Conservation (phyloP, 352 stramenopile genomes). For the Pythium brachiatum region DNA sequence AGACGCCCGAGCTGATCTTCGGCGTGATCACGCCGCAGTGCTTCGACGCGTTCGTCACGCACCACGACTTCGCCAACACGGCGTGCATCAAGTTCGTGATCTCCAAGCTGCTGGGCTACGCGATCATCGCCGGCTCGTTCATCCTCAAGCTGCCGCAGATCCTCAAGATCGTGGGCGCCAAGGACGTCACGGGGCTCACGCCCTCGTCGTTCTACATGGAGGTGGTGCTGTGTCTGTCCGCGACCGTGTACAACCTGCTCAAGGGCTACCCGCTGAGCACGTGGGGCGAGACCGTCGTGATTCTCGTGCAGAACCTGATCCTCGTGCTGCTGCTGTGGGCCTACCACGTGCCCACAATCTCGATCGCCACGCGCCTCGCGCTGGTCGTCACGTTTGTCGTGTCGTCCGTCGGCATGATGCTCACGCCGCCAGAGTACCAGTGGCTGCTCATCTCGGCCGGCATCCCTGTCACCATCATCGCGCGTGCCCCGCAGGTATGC, state of each 20-base stretch:
- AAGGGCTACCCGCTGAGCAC: conserved; percentile 82
- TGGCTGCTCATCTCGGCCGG: conserved; percentile 69
- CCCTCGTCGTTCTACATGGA: conserved; percentile 89
- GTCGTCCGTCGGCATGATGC: conserved; percentile 50
- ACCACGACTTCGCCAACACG: conserved; percentile 83
- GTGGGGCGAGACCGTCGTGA: conserved; percentile 85
- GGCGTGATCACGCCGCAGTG: conserved; percentile 73
- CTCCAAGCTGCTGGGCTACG: conserved; percentile 83
- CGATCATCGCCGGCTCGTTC: conserved; percentile 81
- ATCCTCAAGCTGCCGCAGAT: conserved; percentile 90
- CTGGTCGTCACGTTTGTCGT: conserved; percentile 49
- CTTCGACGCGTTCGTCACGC: conserved; percentile 75
- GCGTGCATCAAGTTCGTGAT: conserved; percentile 81
- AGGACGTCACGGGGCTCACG: conserved; percentile 82
- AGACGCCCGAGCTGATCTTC: conserved; percentile 49
- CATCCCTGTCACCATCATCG: conserved; percentile 78
- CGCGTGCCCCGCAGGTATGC: conserved; percentile 71
- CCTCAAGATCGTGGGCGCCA: conserved; percentile 81
- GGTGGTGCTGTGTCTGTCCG: conserved; percentile 77
- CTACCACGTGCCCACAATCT: conserved; percentile 62
- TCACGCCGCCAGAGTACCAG: conserved; percentile 69
- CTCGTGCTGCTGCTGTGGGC: conserved; percentile 81
- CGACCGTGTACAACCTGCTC: conserved; percentile 83
- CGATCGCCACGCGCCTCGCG: conserved; percentile 39
- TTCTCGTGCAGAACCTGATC: conserved; percentile 82